Conservation (phyloP, 2,329 filamentous ascomycete species). For the Xylaria sp. region DNA sequence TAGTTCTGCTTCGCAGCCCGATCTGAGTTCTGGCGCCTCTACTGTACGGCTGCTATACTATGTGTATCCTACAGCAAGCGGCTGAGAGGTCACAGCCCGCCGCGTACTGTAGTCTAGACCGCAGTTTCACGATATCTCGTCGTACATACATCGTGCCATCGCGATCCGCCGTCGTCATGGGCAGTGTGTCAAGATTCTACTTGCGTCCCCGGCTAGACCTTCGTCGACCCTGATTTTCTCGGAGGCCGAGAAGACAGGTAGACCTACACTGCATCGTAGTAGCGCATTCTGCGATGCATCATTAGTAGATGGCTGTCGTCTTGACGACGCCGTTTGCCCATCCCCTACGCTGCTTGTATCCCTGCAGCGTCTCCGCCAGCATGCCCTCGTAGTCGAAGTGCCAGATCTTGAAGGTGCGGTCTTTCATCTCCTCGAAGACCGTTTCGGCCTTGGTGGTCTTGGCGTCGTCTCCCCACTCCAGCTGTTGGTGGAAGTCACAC, state of each 20-base stretch:
- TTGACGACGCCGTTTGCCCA: slow-evolving; percentile 27
- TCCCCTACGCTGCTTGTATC: slow-evolving; percentile 32
- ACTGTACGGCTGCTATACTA: not conserved
- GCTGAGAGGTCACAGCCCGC: not conserved
- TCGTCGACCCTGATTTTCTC: not conserved
- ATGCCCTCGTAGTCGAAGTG: slow-evolving; percentile 41
- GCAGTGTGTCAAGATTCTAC: slow-evolving; percentile 12
- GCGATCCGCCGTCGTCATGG: not conserved
- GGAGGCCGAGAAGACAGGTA: not conserved
- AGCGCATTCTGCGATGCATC: not conserved
- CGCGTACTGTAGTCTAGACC: slow-evolving; percentile 6
- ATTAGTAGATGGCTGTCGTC: slow-evolving; percentile 14
- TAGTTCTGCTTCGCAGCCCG: slow-evolving; percentile 7
- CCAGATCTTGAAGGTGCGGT: slow-evolving; percentile 42
- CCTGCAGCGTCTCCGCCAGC: slow-evolving; percentile 38
- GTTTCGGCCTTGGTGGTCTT: slow-evolving; percentile 41
- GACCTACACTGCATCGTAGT: not conserved
- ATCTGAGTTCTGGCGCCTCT: not conserved
- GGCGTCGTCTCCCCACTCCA: slow-evolving; percentile 38
- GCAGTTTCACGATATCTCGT: not conserved
- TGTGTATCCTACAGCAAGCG: not conserved
- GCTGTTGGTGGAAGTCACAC: slow-evolving; percentile 38
- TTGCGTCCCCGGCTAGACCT: slow-evolving; percentile 3
- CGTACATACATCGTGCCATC: not conserved
- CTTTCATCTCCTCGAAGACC: slow-evolving; percentile 42